A percentile compares a stretch with the other conserved stretches of the same genome.
Evolutionary conservation across 768 basidiomycete genomes (phyloP).

Genomic region (Tylopilus felleus): DNA sequence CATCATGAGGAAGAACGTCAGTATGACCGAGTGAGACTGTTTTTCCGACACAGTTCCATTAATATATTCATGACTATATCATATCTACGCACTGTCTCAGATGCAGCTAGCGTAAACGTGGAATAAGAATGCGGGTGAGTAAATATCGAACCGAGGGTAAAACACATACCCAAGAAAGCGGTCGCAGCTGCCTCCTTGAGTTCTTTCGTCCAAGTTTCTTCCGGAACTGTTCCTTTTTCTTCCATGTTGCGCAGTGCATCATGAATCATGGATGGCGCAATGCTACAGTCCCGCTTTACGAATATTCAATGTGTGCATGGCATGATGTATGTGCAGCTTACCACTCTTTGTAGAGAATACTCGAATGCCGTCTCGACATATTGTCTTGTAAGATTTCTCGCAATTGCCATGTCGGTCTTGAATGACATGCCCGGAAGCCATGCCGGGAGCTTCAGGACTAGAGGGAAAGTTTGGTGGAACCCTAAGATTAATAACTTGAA

Average conservation of each 20-base stretch:
- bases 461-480: no score
- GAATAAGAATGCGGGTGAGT: no score
- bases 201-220: neutral
- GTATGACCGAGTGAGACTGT: neutral
- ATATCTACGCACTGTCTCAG: neutral
- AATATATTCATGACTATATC: no score
- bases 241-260: neutral
- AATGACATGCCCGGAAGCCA: constrained; percentile 14
- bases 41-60: neutral
- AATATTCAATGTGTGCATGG: neutral
- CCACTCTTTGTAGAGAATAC: constrained; percentile 2
- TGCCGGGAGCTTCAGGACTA: constrained; percentile 13
- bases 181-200: constrained; percentile 1
- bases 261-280: neutral
- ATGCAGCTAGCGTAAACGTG: neutral
- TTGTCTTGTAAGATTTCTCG: neutral
- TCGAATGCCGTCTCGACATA: constrained; percentile 3
- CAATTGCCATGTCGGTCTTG: neutral
- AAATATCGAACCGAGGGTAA: no score
- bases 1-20: no score
- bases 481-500: no score
- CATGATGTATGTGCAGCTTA: neutral
- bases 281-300: neutral
- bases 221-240: neutral
- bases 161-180: neutral